A percentile compares a stretch with the other conserved stretches of the same genome.
These are phyloP conservation scores for Globomyces sp. DNA, from an alignment of 371 early-diverging fungal species.

Conservation along the genomic window DNA sequence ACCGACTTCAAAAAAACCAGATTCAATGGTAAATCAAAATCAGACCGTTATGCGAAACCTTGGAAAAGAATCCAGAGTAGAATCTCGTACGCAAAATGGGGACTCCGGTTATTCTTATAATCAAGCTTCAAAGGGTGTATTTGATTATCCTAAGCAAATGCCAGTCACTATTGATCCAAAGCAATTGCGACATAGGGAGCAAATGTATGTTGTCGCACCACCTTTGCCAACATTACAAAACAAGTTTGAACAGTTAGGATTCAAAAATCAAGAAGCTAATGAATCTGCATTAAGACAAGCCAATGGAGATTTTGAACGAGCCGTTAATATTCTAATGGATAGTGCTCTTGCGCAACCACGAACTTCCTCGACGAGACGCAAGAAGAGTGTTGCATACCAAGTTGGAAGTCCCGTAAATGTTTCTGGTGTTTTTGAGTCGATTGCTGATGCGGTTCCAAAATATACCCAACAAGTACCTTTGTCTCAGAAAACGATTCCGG, in stretches of 20 bases:
- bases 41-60: background rate
- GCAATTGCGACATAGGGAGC: slow-evolving; percentile 19
- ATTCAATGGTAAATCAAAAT: background rate
- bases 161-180: background rate
- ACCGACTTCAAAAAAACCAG: background rate
- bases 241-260: slow-evolving; percentile 65
- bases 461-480: background rate
- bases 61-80: background rate
- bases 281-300: slow-evolving; percentile 44
- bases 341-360: too few species aligned
- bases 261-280: slow-evolving; percentile 29
- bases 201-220: slow-evolving; percentile 17
- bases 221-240: background rate
- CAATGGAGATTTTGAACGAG: slow-evolving; percentile 70
- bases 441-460: background rate
- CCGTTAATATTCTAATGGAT: slow-evolving; percentile 66
- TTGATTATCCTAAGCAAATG: slow-evolving; percentile 15
- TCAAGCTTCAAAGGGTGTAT: background rate
- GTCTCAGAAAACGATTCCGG: background rate
- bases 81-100: background rate
- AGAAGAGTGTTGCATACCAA: background rate
- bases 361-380: too few species aligned
- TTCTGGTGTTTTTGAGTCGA: background rate
- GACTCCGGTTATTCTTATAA: background rate
- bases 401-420: background rate